Conservation (phyloP, 2,329 filamentous ascomycete genomes). For the Diplodia sapinea region DNA sequence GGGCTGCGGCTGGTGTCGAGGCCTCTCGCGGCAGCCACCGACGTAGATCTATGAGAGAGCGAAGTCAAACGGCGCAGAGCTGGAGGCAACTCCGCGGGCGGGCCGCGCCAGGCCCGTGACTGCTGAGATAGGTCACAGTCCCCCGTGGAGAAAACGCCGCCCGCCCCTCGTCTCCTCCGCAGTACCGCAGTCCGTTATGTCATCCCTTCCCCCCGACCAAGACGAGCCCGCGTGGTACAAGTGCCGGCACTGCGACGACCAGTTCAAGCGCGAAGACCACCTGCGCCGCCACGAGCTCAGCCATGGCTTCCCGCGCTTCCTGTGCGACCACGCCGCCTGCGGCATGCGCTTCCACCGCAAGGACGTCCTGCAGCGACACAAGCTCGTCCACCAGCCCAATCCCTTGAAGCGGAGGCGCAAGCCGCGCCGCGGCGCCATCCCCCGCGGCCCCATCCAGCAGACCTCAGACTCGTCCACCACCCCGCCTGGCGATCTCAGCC, state of each 20-base stretch:
- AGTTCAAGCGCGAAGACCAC: slow-evolving; percentile 33
- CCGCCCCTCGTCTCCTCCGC: slow-evolving; percentile 30
- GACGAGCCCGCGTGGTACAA: slow-evolving; percentile 30
- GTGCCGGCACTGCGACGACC: slow-evolving; percentile 32
- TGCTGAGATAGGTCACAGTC: slow-evolving; percentile 11
- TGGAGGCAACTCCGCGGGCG: slow-evolving; percentile 22
- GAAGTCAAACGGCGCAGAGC: background rate
- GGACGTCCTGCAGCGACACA: slow-evolving; percentile 32
- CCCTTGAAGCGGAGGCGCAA: slow-evolving; percentile 30
- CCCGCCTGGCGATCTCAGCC: background rate
- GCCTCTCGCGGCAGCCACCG: too few relatives aligned
- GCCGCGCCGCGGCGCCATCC: slow-evolving; percentile 26
- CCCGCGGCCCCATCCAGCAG: slow-evolving; percentile 31
- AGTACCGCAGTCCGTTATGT: slow-evolving; percentile 28
- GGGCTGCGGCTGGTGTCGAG: background rate
- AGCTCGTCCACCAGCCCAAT: slow-evolving; percentile 32
- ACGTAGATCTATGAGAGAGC: too few relatives aligned
- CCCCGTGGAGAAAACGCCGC: slow-evolving; percentile 27
- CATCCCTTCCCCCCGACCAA: slow-evolving; percentile 6
- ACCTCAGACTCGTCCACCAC: background rate
- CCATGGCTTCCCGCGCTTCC: slow-evolving; percentile 32
- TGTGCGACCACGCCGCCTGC: slow-evolving; percentile 32
- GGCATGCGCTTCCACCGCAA: slow-evolving; percentile 33
- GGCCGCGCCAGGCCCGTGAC: slow-evolving; percentile 24
- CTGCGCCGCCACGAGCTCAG: slow-evolving; percentile 33